These are phyloP conservation scores for Chlorella vulgaris DNA, from an alignment of 139 green algal species.

Conservation along the genomic window DNA sequence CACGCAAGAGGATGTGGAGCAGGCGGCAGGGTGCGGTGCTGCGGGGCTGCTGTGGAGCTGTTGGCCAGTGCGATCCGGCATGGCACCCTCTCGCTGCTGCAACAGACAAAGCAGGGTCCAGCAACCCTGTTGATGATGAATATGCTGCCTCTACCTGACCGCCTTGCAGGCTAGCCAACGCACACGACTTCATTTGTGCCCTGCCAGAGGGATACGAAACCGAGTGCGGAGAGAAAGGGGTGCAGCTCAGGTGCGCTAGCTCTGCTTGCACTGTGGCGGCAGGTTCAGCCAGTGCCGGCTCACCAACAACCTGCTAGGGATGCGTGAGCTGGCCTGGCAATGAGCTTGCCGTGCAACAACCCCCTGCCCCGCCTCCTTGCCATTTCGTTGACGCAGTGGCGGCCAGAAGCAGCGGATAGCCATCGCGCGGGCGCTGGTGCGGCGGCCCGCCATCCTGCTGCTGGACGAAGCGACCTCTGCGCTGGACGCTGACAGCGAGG, in stretches of 20 bases:
- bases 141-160: not conserved
- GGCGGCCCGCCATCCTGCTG: slow-evolving; percentile 83
- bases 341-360: not conserved
- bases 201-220: slow-evolving; percentile 87
- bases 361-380: not conserved
- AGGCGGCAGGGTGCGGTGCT: slow-evolving; percentile 7
- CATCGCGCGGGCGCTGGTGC: slow-evolving; percentile 89
- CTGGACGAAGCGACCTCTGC: slow-evolving; percentile 93
- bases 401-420: slow-evolving; percentile 95
- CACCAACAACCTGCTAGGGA: too few species aligned
- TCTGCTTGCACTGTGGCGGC: not conserved
- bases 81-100: too few species aligned
- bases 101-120: too few species aligned
- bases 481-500: slow-evolving; percentile 79
- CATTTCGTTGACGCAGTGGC: slow-evolving; percentile 44
- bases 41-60: not conserved
- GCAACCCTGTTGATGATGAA: not conserved
- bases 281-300: too few species aligned
- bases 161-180: slow-evolving; percentile 70
- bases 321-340: too few species aligned
- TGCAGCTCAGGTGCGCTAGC: slow-evolving; percentile 56
- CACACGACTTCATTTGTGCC: slow-evolving; percentile 79
- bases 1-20: slow-evolving; percentile 40
- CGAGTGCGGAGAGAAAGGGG: slow-evolving; percentile 81
- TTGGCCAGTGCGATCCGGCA: not conserved